Evolutionary conservation across 768 basidiomycete genomes (phyloP).

Genomic region (Tulasnella sp.): DNA sequence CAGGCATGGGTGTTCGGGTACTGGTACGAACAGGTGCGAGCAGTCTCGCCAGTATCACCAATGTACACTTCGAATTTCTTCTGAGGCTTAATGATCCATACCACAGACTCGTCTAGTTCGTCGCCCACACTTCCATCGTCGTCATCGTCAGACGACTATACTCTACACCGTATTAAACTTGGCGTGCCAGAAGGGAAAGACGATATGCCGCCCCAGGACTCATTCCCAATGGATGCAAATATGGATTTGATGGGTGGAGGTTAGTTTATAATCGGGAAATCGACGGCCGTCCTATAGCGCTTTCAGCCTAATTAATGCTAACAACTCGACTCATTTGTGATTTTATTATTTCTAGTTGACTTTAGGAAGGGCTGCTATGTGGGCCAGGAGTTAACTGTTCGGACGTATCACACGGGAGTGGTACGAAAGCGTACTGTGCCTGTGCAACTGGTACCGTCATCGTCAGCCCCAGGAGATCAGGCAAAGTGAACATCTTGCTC

Average conservation of each 20-base stretch:
- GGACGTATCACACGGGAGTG: constrained; percentile 90
- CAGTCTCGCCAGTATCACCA: constrained; percentile 57
- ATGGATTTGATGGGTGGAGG: constrained; percentile 90
- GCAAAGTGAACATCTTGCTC: background rate
- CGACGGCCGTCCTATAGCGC: background rate
- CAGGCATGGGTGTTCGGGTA: constrained; percentile 67
- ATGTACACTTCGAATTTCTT: background rate
- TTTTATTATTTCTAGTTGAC: constrained; percentile 52
- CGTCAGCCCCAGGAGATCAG: background rate
- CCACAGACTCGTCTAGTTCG: background rate
- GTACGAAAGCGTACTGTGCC: constrained; percentile 85
- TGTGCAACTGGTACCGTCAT: constrained; percentile 30
- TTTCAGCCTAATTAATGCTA: background rate
- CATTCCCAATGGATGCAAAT: constrained; percentile 91
- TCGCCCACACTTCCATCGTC: constrained; percentile 31
- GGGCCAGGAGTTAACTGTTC: constrained; percentile 92
- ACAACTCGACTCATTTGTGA: constrained; percentile 10
- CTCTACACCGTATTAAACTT: constrained; percentile 62
- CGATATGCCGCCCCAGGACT: constrained; percentile 65
- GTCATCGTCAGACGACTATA: constrained; percentile 45
- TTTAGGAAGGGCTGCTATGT: constrained; percentile 97
- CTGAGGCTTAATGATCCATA: background rate
- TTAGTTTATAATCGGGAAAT: constrained; percentile 27
- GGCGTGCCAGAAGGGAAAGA: constrained; percentile 79
- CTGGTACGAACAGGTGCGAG: constrained; percentile 55